A percentile compares a stretch with the other conserved stretches of the same genome.
These are phyloP conservation scores for Coprinopsis sp. DNA, from an alignment of 768 basidiomycete genomes.

Conservation along the genomic window DNA sequence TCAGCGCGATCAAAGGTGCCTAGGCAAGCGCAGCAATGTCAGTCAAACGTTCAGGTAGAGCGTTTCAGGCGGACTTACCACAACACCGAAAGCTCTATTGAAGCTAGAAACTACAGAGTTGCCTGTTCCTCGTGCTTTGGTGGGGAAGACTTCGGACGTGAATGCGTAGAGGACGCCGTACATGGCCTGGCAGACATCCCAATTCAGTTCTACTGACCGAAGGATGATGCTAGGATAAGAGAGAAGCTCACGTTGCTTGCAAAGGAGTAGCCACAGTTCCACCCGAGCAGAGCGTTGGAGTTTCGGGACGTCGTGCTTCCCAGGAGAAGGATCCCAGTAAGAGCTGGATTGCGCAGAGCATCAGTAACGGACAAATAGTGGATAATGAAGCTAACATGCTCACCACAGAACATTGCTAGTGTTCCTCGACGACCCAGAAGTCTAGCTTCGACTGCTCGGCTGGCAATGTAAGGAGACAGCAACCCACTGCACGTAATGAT, in stretches of 20 bases:
- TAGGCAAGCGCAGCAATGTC: constrained; percentile 18
- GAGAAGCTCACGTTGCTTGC: constrained; percentile 51
- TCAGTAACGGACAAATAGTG: constrained; percentile 26
- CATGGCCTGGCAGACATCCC: constrained; percentile 47
- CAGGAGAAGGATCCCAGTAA: constrained; percentile 71
- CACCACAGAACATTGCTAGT: constrained; percentile 60
- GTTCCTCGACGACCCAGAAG: constrained; percentile 62
- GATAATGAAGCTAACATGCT: constrained; percentile 27
- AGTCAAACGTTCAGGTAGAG: background rate
- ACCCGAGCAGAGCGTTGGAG: constrained; percentile 63
- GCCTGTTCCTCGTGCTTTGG: constrained; percentile 69
- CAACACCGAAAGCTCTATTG: constrained; percentile 61
- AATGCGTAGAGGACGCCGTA: constrained; percentile 68
- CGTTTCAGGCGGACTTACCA: constrained; percentile 38
- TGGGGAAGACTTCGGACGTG: constrained; percentile 65
- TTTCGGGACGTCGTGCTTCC: constrained; percentile 66
- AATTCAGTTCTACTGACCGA: background rate
- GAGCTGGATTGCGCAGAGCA: constrained; percentile 44
- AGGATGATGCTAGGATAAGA: background rate
- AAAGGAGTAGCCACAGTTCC: constrained; percentile 72
- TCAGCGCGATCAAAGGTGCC: constrained; percentile 71
- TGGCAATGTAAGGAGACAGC: constrained; percentile 64
- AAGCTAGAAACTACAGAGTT: constrained; percentile 61
- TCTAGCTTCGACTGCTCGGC: constrained; percentile 61
- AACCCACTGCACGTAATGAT: constrained; percentile 64